Evolutionary conservation across 2,329 filamentous ascomycete genomes (phyloP).

Genomic region (Xylariaceae sp.): DNA sequence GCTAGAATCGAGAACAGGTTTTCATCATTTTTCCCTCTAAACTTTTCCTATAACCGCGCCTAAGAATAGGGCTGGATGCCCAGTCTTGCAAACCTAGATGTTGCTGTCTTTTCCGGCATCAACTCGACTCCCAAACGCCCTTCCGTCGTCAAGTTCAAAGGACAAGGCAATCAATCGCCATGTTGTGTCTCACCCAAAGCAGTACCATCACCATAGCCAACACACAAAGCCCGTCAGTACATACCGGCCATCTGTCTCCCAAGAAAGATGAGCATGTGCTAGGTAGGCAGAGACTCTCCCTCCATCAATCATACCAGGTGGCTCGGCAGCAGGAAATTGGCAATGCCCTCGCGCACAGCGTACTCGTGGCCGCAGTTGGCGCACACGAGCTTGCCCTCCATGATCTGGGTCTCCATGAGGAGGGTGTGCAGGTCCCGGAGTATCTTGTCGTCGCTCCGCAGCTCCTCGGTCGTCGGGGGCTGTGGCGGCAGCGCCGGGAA

Average conservation of each 20-base stretch:
- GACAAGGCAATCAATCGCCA: background rate
- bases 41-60: slow-evolving; percentile 11
- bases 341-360: slow-evolving; percentile 91
- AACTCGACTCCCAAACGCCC: slow-evolving; percentile 29
- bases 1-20: slow-evolving; percentile 19
- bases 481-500: slow-evolving; percentile 72
- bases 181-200: background rate
- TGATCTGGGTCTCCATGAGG: slow-evolving; percentile 86
- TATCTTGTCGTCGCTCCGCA: slow-evolving; percentile 68
- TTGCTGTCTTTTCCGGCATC: background rate
- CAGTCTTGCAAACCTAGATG: background rate
- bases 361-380: slow-evolving; percentile 94
- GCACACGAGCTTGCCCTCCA: slow-evolving; percentile 87
- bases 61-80: background rate
- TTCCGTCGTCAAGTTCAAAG: background rate
- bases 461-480: slow-evolving; percentile 64
- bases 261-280: too few species aligned
- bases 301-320: slow-evolving; percentile 68
- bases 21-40: slow-evolving; percentile 8
- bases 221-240: too few species aligned
- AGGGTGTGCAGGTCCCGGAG: slow-evolving; percentile 78
- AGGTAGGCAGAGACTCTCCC: too few species aligned
- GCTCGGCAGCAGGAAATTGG: slow-evolving; percentile 91
- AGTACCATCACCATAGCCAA: background rate
- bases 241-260: background rate